These are phyloP conservation scores for Rehmannia glutinosa DNA, from an alignment of 257 asterid species.

Conservation along the genomic window DNA sequence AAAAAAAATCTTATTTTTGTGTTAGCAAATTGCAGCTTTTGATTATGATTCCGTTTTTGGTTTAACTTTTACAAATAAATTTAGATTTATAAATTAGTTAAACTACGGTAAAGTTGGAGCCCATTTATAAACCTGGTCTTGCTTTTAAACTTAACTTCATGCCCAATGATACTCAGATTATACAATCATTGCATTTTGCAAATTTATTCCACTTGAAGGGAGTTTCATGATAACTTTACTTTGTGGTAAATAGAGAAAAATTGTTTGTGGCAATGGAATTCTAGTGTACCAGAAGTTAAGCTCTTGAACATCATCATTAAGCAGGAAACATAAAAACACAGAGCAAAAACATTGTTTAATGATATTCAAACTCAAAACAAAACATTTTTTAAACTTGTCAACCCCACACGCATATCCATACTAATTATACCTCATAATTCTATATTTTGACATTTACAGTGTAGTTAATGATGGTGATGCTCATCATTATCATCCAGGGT, in stretches of 20 bases:
- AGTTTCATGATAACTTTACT: neutral
- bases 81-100: neutral
- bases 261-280: neutral
- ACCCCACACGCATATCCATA: slow-evolving; percentile 24
- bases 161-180: neutral
- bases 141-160: neutral
- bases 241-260: neutral
- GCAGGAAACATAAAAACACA: neutral
- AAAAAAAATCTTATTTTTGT: too few relatives aligned
- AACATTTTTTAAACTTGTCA: slow-evolving; percentile 10
- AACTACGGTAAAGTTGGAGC: neutral
- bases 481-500: slow-evolving; percentile 31
- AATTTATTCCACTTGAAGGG: neutral
- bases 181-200: neutral
- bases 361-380: slow-evolving; percentile 3
- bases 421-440: slow-evolving; percentile 32
- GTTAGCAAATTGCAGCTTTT: too few relatives aligned
- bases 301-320: neutral
- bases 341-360: slow-evolving; percentile 3
- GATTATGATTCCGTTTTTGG: too few relatives aligned
- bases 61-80: neutral
- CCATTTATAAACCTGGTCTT: neutral
- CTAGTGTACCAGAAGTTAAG: neutral
- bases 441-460: slow-evolving; percentile 39
- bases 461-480: slow-evolving; percentile 32